These are phyloP conservation scores for Hanseniaspora occidentalis DNA, from an alignment of 805 yeast genomes.

Conservation along the genomic window DNA sequence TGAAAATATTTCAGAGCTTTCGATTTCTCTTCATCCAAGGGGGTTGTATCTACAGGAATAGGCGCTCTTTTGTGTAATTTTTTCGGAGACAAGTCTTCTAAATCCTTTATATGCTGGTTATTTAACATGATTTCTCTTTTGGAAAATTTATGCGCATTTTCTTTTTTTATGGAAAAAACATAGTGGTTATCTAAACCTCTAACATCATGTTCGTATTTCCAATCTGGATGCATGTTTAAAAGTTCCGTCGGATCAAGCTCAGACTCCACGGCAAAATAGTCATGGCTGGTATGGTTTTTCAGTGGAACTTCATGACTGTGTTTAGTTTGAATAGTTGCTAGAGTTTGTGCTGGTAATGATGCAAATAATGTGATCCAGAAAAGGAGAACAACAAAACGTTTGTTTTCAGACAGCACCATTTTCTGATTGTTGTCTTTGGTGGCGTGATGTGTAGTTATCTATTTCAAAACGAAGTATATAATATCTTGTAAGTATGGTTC, in stretches of 20 bases:
- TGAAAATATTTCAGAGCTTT: conserved; percentile 31
- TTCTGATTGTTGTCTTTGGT: no score
- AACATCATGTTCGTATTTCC: conserved; percentile 53
- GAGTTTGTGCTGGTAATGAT: no score
- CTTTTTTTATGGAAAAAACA: conserved; percentile 44
- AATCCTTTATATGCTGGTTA: conserved; percentile 21
- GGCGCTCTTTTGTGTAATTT: conserved; percentile 47
- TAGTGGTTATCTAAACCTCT: conserved; percentile 49
- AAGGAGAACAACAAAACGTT: no score
- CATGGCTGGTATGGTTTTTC: conserved; percentile 38
- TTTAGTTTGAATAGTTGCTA: no score
- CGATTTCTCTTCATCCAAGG: conserved; percentile 3
- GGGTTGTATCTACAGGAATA: conserved; percentile 28
- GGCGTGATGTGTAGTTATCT: no score
- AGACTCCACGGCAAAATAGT: conserved; percentile 55
- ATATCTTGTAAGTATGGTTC: no score
- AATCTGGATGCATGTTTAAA: conserved; percentile 26
- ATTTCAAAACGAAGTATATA: no score
- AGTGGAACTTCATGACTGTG: conserved; percentile 18
- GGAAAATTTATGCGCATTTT: conserved; percentile 6
- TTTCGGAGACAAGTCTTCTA: conserved; percentile 41
- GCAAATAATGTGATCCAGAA: no score
- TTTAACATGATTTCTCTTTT: conserved; percentile 8
- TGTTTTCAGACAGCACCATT: no score
- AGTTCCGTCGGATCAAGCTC: conserved; percentile 27